phyloP scores from a whole-genome alignment of 2,329 filamentous ascomycete genomes.

The Neonectria coccinea region DNA sequence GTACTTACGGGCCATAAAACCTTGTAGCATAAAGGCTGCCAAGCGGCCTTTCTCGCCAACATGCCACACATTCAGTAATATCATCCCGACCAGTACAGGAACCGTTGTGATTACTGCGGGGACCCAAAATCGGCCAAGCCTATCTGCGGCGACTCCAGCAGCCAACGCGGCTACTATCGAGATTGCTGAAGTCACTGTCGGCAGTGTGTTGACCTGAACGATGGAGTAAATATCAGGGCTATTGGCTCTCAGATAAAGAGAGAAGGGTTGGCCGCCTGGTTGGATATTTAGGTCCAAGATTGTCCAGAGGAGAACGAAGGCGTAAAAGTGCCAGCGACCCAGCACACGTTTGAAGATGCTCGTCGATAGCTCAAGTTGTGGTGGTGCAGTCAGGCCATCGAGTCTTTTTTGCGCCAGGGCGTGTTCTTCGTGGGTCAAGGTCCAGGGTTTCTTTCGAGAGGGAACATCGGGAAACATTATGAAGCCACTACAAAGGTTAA shows the following conservation, averaged over 20 bases:
- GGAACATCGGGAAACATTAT: constrained; percentile 49
- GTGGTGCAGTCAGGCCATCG: constrained; percentile 44
- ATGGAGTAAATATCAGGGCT: constrained; percentile 51
- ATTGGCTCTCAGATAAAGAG: constrained; percentile 55
- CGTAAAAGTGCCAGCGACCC: constrained; percentile 54
- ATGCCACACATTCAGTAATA: constrained; percentile 52
- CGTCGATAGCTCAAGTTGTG: constrained; percentile 48
- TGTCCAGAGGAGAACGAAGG: constrained; percentile 53
- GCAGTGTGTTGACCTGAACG: constrained; percentile 55
- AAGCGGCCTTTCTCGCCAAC: constrained; percentile 53
- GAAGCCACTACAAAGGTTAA: constrained; percentile 46
- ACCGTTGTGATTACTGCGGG: constrained; percentile 46
- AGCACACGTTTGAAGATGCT: constrained; percentile 53
- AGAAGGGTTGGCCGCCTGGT: constrained; percentile 52
- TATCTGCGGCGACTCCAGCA: constrained; percentile 50
- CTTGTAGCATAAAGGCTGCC: constrained; percentile 24
- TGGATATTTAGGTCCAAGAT: constrained; percentile 54
- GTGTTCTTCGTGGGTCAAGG: constrained; percentile 47
- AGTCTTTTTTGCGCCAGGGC: constrained; percentile 48
- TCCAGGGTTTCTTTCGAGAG: constrained; percentile 48
- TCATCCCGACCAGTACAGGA: constrained; percentile 49
- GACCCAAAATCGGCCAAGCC: constrained; percentile 51
- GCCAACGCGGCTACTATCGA: constrained; percentile 51
- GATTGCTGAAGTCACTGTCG: constrained; percentile 54
- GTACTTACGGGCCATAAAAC: too few species aligned